These are phyloP conservation scores for Alternaria gaisen DNA, from an alignment of 2,329 filamentous ascomycete genomes.

Conservation along the genomic window DNA sequence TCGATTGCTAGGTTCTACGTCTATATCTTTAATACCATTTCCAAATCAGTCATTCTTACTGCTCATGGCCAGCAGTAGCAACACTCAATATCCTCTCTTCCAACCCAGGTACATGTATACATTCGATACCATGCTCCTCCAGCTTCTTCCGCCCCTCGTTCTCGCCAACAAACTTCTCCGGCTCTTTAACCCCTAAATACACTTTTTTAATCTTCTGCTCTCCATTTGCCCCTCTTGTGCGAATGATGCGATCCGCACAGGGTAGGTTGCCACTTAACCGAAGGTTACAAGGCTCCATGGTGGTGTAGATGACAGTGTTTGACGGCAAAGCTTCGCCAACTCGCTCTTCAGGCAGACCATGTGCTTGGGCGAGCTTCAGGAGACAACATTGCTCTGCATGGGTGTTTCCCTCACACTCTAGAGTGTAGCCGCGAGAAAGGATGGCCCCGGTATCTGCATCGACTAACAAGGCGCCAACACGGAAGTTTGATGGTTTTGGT, in stretches of 20 bases:
- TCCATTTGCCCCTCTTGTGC: conserved; percentile 54
- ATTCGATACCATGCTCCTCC: conserved; percentile 75
- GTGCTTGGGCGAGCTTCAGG: conserved; percentile 67
- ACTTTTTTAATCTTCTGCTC: conserved; percentile 74
- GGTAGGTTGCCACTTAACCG: conserved; percentile 77
- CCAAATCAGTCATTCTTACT: conserved; percentile 11
- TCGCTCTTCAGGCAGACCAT: conserved; percentile 59
- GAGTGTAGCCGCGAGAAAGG: conserved; percentile 84
- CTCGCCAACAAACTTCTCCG: conserved; percentile 84
- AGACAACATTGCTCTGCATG: conserved; percentile 96
- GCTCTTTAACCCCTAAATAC: conserved; percentile 88
- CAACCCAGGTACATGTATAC: conserved; percentile 76
- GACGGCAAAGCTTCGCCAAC: conserved; percentile 63
- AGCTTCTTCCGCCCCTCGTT: conserved; percentile 79
- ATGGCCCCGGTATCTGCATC: conserved; percentile 65
- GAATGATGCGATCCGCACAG: conserved; percentile 81
- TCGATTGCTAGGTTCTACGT: background rate
- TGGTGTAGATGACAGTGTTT: conserved; percentile 80
- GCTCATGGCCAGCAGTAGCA: conserved; percentile 81
- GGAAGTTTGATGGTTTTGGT: conserved; percentile 88
- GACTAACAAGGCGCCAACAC: conserved; percentile 90
- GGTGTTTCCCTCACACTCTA: conserved; percentile 91
- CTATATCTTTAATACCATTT: background rate
- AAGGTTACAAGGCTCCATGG: conserved; percentile 85
- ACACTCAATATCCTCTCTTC: conserved; percentile 83